Evolutionary conservation across 192 early-diverging fungal genomes (phyloP), one percentile per base, ranked within the genome.

Genomic region (Lunasporangiospora selenospora): DNA sequence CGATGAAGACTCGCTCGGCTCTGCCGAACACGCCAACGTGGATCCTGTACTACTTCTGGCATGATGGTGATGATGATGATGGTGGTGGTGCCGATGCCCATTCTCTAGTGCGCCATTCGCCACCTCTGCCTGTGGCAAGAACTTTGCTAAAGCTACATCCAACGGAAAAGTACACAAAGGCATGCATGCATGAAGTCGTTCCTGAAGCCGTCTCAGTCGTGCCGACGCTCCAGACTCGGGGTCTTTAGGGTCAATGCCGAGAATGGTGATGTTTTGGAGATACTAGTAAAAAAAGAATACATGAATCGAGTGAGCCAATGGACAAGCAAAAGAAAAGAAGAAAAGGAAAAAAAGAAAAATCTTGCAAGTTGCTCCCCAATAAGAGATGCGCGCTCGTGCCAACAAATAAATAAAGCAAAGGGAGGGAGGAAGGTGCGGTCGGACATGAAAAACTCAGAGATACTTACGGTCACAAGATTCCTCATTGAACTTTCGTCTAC

Each of bases 391-490:
- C n/a, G 26, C 1, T 29, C 0, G 18, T 10, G n/a, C 26, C 12
- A 30, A 30, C 7, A 24, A 2, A 26, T 21, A 27, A 4, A 48
- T 31, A 30, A 30, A 24, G 10, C 23, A 24, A 48, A 30, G n/a
- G n/a, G n/a, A n/a, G n/a, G n/a, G n/a, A n/a, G n/a, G n/a, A n/a
- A n/a, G n/a, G n/a, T n/a, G n/a, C n/a, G n/a, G n/a, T n/a, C n/a
- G n/a, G n/a, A n/a, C n/a, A n/a, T n/a, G n/a, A n/a, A n/a, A n/a
- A n/a, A n/a, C n/a, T n/a, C n/a, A 3, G 26, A n/a, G 39, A 15
- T 27, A 24, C 44, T 33, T 58, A 58, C 56, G 12, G 57, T 60
- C 16, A 54, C 36, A 6, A 60, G 43, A n/a, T 24, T 23, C 15
- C 10, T n/a, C n/a, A 44, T 5, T 9, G 18, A 44, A n/a, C 43